phyloP scores from a whole-genome alignment of 2,329 filamentous ascomycete species.

The Arthroderma sp. region DNA sequence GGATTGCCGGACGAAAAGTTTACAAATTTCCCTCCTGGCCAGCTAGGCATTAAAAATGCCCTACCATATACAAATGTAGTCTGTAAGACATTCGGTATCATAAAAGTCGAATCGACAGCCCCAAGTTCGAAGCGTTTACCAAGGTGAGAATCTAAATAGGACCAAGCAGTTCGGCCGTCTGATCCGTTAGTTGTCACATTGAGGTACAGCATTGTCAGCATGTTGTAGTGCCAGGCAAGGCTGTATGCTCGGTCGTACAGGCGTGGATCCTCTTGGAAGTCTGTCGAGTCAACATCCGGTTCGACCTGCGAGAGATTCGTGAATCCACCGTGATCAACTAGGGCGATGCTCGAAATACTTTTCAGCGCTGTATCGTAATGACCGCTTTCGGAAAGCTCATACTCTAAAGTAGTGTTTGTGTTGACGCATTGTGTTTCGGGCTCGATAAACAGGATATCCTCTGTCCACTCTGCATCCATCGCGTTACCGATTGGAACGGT shows the following conservation, averaged over 20 bases:
- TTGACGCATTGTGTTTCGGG: constrained; percentile 37
- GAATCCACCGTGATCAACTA: constrained; percentile 30
- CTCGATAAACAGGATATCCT: constrained; percentile 39
- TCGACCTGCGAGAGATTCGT: background rate
- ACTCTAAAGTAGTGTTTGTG: constrained; percentile 32
- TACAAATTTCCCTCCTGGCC: no score
- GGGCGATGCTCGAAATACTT: background rate
- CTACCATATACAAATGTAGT: background rate
- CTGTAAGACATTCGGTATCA: no score
- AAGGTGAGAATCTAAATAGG: background rate
- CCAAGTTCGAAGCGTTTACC: background rate
- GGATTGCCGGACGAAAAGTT: no score
- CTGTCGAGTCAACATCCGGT: background rate
- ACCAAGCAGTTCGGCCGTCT: background rate
- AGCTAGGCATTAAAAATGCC: no score
- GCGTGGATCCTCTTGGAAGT: constrained; percentile 19
- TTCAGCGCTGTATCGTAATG: no score
- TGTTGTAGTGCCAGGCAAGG: constrained; percentile 35
- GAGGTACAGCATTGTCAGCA: constrained; percentile 28
- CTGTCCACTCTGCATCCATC: constrained; percentile 33
- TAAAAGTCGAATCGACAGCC: background rate
- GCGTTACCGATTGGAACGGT: constrained; percentile 24
- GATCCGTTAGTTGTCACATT: constrained; percentile 28
- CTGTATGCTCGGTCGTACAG: constrained; percentile 32
- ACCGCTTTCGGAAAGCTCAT: no score